Percentiles rank a stretch among this genome's conserved stretches.
phyloP scores from a whole-genome alignment of 1,284 basidiomycete genomes.

The Fomitopsis betulina region DNA sequence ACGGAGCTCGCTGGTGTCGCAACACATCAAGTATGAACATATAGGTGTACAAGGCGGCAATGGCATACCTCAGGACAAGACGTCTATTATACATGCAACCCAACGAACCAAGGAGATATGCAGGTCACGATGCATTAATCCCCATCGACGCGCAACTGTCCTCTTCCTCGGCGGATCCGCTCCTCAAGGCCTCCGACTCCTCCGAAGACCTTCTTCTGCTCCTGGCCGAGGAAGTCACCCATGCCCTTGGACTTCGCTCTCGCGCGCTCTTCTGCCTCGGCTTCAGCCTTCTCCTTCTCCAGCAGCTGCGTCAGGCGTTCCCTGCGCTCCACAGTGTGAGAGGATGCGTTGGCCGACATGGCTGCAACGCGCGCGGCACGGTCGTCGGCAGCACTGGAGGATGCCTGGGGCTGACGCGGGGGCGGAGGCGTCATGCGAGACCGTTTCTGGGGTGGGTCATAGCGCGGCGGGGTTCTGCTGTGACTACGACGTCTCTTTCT shows the following conservation, averaged over 20 bases:
- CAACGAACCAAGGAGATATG: no score
- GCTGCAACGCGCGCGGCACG: slow-evolving; percentile 82
- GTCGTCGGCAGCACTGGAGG: slow-evolving; percentile 38
- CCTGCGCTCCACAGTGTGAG: slow-evolving; percentile 63
- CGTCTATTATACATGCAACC: no score
- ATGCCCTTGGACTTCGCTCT: slow-evolving; percentile 66
- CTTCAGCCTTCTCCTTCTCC: slow-evolving; percentile 69
- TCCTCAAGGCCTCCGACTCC: slow-evolving; percentile 74
- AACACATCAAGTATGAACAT: no score
- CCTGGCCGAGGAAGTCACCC: slow-evolving; percentile 66
- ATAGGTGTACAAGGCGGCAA: no score
- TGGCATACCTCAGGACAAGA: no score
- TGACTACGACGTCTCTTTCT: slow-evolving; percentile 46
- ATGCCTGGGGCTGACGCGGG: slow-evolving; percentile 22
- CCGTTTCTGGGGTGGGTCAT: slow-evolving; percentile 32
- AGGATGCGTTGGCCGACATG: slow-evolving; percentile 73
- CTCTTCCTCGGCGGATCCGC: slow-evolving; percentile 60
- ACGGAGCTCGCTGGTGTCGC: no score
- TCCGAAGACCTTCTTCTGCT: slow-evolving; percentile 76
- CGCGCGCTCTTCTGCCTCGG: slow-evolving; percentile 57
- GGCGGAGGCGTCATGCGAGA: slow-evolving; percentile 36
- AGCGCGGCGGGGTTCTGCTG: slow-evolving; percentile 30
- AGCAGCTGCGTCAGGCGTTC: slow-evolving; percentile 58
- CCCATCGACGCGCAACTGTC: slow-evolving; percentile 28
- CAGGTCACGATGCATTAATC: slow-evolving; percentile 12